Evolutionary conservation across 768 basidiomycete species (phyloP).

Genomic region (Termitomyces sp.): DNA sequence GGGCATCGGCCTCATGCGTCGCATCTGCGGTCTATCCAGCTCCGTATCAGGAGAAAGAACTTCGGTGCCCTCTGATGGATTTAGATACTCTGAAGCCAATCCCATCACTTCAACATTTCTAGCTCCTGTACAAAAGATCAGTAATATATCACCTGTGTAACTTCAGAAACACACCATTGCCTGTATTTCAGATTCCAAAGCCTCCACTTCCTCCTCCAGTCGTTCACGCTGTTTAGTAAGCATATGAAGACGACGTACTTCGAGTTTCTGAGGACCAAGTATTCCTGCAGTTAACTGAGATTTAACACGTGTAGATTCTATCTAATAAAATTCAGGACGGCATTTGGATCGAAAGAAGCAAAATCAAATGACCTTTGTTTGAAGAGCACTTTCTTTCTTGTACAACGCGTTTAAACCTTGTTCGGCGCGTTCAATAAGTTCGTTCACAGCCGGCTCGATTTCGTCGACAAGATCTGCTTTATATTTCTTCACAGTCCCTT

Average conservation of each 20-base stretch:
- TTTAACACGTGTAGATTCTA: constrained; percentile 50
- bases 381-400: constrained; percentile 59
- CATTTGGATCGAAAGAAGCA: background rate
- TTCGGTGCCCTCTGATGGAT: background rate
- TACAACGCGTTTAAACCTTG: constrained; percentile 58
- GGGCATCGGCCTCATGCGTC: background rate
- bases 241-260: constrained; percentile 61
- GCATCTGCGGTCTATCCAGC: background rate
- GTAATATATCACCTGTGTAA: background rate
- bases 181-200: constrained; percentile 61
- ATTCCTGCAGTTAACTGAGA: constrained; percentile 45
- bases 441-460: constrained; percentile 76
- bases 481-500: constrained; percentile 68
- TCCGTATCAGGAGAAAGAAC: background rate
- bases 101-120: constrained; percentile 12
- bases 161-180: constrained; percentile 38
- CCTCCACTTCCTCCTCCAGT: constrained; percentile 58
- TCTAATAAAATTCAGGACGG: constrained; percentile 29
- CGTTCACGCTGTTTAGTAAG: constrained; percentile 64
- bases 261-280: constrained; percentile 58
- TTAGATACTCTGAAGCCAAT: background rate
- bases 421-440: constrained; percentile 69
- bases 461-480: constrained; percentile 75
- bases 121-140: constrained; percentile 14
- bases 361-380: constrained; percentile 53